Percentiles rank a stretch among this genome's conserved stretches.
These are phyloP conservation scores for Lepidium didymum DNA, from an alignment of 345 rosid genomes.

Conservation along the genomic window DNA sequence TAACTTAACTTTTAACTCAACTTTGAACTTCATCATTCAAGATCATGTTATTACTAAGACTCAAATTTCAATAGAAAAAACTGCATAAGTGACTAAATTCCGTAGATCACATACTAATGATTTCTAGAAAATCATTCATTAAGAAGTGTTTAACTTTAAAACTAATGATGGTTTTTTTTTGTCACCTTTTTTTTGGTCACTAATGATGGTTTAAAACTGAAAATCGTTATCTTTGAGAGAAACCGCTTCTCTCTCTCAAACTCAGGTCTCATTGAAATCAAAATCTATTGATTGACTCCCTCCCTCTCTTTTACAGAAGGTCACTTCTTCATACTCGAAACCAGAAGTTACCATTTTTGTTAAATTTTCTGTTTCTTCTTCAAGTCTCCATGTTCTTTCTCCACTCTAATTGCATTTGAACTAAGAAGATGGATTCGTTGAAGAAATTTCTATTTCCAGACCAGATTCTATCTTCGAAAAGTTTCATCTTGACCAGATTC, in stretches of 20 bases:
- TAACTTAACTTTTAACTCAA: no score
- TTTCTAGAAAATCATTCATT: no score
- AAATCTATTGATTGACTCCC: background rate
- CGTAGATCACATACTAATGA: no score
- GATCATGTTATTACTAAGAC: no score
- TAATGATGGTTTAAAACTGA: background rate
- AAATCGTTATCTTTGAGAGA: background rate
- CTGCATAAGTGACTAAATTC: no score
- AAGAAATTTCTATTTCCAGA: slow-evolving; percentile 37
- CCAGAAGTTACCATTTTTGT: background rate
- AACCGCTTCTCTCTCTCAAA: slow-evolving; percentile 4
- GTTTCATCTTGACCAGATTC: slow-evolving; percentile 43
- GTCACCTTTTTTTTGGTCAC: no score
- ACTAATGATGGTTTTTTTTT: background rate
- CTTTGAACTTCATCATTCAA: no score
- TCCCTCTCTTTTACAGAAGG: slow-evolving; percentile 8
- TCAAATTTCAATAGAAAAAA: no score
- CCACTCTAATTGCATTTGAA: background rate
- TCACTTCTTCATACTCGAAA: background rate
- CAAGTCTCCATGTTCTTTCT: background rate
- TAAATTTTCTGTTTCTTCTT: slow-evolving; percentile 3
- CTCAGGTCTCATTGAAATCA: background rate
- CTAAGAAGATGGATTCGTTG: slow-evolving; percentile 36
- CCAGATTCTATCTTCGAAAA: slow-evolving; percentile 35
- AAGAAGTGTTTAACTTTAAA: background rate